Conservation (phyloP, 78 protist species). For the Salpingoeca rosetta region DNA sequence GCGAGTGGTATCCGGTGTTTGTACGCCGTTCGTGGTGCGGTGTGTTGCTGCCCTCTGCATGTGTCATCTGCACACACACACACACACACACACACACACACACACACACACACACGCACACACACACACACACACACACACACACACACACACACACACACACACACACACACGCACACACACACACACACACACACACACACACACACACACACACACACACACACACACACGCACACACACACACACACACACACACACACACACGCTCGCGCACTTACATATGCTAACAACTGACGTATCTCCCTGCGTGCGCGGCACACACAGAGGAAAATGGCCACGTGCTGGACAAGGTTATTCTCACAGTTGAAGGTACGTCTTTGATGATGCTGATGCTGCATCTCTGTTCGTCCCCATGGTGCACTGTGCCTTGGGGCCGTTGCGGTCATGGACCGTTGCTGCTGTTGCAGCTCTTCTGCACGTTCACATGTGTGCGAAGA, state of each 20-base stretch:
- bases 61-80: no score
- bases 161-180: not conserved
- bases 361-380: not conserved
- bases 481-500: no score
- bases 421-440: no score
- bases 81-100: not conserved
- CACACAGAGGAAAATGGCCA: not conserved
- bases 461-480: no score
- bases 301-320: not conserved
- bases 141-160: not conserved
- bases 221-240: not conserved
- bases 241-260: not conserved
- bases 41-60: no score
- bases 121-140: not conserved
- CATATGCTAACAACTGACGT: not conserved
- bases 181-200: not conserved
- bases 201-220: not conserved
- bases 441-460: no score
- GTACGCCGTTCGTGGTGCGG: no score
- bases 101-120: not conserved
- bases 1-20: no score
- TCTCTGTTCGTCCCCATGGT: not conserved
- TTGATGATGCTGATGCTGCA: not conserved
- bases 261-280: not conserved
- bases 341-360: not conserved